Percentiles rank a stretch among this genome's conserved stretches.
Conservation (phyloP, 176 grass and related monocot genomes). For the Urochloa ruziziensis region DNA sequence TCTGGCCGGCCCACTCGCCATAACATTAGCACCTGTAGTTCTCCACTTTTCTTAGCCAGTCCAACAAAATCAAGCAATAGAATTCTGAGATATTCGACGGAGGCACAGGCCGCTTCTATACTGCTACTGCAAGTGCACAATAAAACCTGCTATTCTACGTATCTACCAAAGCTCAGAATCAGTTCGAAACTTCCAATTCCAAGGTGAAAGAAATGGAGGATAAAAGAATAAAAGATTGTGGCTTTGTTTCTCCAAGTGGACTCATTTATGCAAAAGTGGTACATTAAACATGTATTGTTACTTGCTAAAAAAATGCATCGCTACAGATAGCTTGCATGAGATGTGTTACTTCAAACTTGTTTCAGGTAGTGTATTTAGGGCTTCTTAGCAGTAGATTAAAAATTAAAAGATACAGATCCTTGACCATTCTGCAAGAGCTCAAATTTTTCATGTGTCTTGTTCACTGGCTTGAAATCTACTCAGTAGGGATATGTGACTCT, state of each 20-base stretch:
- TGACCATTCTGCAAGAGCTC: slow-evolving; percentile 4
- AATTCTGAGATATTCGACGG: background rate
- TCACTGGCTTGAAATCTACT: slow-evolving; percentile 17
- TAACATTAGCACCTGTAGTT: slow-evolving; percentile 3
- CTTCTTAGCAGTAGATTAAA: slow-evolving; percentile 16
- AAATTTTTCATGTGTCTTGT: slow-evolving; percentile 13
- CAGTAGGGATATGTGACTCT: background rate
- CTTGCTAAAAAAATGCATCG: slow-evolving; percentile 9
- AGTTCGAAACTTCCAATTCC: background rate
- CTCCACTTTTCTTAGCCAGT: slow-evolving; percentile 15
- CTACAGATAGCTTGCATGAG: slow-evolving; percentile 17
- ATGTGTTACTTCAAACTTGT: background rate
- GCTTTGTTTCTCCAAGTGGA: background rate
- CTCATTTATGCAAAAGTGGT: slow-evolving; percentile 22
- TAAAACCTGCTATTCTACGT: slow-evolving; percentile 6
- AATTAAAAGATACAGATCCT: slow-evolving; percentile 2
- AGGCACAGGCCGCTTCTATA: slow-evolving; percentile 11
- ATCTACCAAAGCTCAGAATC: background rate
- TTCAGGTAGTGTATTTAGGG: slow-evolving; percentile 17
- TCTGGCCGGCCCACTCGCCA: too few relatives aligned
- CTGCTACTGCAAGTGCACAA: background rate
- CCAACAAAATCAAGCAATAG: slow-evolving; percentile 27
- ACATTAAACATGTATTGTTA: slow-evolving; percentile 22
- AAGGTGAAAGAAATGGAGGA: background rate
- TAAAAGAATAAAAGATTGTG: background rate